Evolutionary conservation across 1,284 basidiomycete species (phyloP), one percentile per base, ranked within the genome.

Genomic region (Ganoderma lingzhi): DNA sequence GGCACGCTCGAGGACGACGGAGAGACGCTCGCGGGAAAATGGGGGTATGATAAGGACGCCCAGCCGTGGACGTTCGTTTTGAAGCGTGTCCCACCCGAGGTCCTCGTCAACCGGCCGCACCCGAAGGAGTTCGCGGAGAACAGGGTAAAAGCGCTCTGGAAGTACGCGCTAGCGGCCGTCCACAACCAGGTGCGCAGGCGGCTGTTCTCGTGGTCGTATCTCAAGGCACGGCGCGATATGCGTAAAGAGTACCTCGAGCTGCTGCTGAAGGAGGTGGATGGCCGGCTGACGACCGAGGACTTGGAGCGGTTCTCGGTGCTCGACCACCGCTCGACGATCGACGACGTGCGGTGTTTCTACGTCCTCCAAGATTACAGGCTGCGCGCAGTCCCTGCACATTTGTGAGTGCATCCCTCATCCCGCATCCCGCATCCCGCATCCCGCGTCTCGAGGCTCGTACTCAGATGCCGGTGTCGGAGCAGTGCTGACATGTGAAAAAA

Each of bases 151-250:
- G 71, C 71, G 1, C 55, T 72, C 10, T 72, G 71, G 71, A 62
- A 48, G 8, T 72, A 63, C 39, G 71, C 68, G 19, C 62, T 68
- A 6, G 30, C 9, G 2, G 64, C 64, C 14, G 42, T 63, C 6
- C 62, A n/a, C 42, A 58, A 66, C 6, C 48, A 66, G 28, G 68
- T 70, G n/a, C 68, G 64, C 8, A 48, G 68, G 51, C 61, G 60
- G 51, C 60, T 67, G 62, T 65, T 71, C 65, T 71, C 70, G 39
- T 71, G 70, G 70, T 67, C 65, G 39, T 60, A 53, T 6, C n/a
- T 71, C 63, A 66, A 67, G 55, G 67, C 59, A 15, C 64, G 70
- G 12, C 70, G 70, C 10, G 67, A 67, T 35, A 45, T 66, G 6
- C 44, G 64, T 35, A 6, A 35, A 6, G 65, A 71, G 23, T 71